A percentile compares a stretch with the other conserved stretches of the same genome.
Conservation (phyloP, 768 basidiomycete species). For the Amyloporia xantha region DNA sequence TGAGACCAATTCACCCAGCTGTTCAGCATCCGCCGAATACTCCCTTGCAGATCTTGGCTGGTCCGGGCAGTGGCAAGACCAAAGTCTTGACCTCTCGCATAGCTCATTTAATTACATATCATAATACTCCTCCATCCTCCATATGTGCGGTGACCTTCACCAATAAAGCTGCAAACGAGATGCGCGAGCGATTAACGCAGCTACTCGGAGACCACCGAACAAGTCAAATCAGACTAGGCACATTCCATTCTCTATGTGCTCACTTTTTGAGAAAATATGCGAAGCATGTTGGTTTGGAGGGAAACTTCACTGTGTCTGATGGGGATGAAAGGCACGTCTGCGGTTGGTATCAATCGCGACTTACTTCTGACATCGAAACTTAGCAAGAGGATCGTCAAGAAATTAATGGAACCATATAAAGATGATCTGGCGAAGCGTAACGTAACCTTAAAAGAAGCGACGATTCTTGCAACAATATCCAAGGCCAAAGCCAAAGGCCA, state of each 20-base stretch:
- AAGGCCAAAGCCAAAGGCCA: slow-evolving; percentile 61
- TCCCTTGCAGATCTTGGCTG: slow-evolving; percentile 77
- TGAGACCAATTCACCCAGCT: slow-evolving; percentile 38
- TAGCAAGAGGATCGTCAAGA: slow-evolving; percentile 64
- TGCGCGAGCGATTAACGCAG: slow-evolving; percentile 61
- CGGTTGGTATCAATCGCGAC: neutral
- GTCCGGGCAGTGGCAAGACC: slow-evolving; percentile 74
- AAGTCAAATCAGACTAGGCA: slow-evolving; percentile 57
- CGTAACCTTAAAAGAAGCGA: slow-evolving; percentile 48
- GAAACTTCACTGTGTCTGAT: slow-evolving; percentile 81
- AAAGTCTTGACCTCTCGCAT: slow-evolving; percentile 66
- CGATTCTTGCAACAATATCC: slow-evolving; percentile 58
- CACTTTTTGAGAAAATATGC: slow-evolving; percentile 64
- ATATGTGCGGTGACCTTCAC: slow-evolving; percentile 86
- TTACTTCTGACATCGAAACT: slow-evolving; percentile 3
- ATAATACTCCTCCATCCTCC: slow-evolving; percentile 43
- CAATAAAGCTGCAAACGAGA: slow-evolving; percentile 86
- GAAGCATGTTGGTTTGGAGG: slow-evolving; percentile 46
- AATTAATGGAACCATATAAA: slow-evolving; percentile 51
- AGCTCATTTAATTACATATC: slow-evolving; percentile 53
- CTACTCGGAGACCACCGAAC: slow-evolving; percentile 59
- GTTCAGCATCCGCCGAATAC: slow-evolving; percentile 54
- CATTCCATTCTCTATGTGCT: slow-evolving; percentile 75
- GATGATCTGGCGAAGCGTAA: slow-evolving; percentile 39
- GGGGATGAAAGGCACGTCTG: slow-evolving; percentile 62